Evolutionary conservation across 2,329 filamentous ascomycete genomes (phyloP).

Genomic region (Setomelanomma holmii): DNA sequence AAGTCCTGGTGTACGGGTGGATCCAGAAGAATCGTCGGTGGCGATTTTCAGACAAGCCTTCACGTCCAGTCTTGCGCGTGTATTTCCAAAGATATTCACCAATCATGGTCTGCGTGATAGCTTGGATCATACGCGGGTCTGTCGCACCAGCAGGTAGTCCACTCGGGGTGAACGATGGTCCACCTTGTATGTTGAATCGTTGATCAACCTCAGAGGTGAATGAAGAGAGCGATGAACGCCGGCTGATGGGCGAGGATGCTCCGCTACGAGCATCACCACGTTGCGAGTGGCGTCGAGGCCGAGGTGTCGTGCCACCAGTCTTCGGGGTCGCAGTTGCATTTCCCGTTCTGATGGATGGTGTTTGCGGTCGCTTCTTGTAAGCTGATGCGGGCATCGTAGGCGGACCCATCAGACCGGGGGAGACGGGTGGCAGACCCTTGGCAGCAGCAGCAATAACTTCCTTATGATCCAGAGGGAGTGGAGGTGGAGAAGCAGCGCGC

Average conservation of each 20-base stretch:
- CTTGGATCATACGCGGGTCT: slow-evolving; percentile 98
- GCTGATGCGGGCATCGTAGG: slow-evolving; percentile 84
- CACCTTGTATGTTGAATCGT: slow-evolving; percentile 75
- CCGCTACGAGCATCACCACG: slow-evolving; percentile 53
- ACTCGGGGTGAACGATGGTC: slow-evolving; percentile 54
- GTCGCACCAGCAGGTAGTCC: slow-evolving; percentile 73
- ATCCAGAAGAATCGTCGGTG: slow-evolving; percentile 99
- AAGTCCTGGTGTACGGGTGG: slow-evolving; percentile 91
- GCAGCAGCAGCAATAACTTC: slow-evolving; percentile 82
- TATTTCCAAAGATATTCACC: slow-evolving; percentile 99
- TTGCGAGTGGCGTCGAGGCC: slow-evolving; percentile 49
- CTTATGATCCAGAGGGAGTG: slow-evolving; percentile 81
- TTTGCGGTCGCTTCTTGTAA: slow-evolving; percentile 57
- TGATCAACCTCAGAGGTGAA: slow-evolving; percentile 94
- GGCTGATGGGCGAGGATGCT: slow-evolving; percentile 61
- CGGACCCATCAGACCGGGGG: slow-evolving; percentile 74
- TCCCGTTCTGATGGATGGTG: slow-evolving; percentile 51
- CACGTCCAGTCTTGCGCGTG: slow-evolving; percentile 90
- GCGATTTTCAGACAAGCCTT: slow-evolving; percentile 84
- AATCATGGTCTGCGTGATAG: slow-evolving; percentile 99
- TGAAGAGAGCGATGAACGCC: slow-evolving; percentile 89
- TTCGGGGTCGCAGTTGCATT: slow-evolving; percentile 54
- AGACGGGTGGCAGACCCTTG: slow-evolving; percentile 54
- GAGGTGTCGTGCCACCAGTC: slow-evolving; percentile 64
- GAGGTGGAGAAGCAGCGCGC: slow-evolving; percentile 65